A percentile compares a stretch with the other conserved stretches of the same genome.
Conservation (phyloP, 768 basidiomycete genomes). For the Hypsizygus marmoreus region DNA sequence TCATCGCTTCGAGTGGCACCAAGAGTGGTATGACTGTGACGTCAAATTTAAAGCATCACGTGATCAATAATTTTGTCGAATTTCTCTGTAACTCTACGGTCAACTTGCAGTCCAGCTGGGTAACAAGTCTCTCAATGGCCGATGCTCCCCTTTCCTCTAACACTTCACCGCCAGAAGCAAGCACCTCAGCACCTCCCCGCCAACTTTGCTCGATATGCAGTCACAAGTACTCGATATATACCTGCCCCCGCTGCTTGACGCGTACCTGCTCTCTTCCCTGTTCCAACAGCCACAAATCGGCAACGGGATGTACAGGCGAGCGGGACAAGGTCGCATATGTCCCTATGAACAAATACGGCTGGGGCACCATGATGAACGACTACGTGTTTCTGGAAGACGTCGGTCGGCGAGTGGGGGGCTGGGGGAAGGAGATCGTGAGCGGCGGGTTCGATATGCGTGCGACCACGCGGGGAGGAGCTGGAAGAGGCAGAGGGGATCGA, state of each 20-base stretch:
- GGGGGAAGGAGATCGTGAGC: constrained; percentile 69
- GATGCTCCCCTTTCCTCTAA: constrained; percentile 1
- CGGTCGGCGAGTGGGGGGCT: constrained; percentile 70
- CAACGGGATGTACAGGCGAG: constrained; percentile 64
- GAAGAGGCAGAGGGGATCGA: constrained; percentile 27
- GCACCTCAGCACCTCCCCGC: constrained; percentile 20
- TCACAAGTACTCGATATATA: constrained; percentile 58
- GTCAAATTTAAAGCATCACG: no score
- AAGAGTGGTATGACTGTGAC: no score
- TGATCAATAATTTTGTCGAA: no score
- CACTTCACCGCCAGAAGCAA: constrained; percentile 14
- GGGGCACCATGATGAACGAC: constrained; percentile 89
- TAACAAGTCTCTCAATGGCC: constrained; percentile 9
- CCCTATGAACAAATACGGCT: constrained; percentile 81
- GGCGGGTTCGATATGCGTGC: constrained; percentile 52
- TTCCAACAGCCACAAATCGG: constrained; percentile 65
- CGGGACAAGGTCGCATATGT: constrained; percentile 76
- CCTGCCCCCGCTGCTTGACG: constrained; percentile 74
- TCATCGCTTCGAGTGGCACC: no score
- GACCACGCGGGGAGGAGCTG: constrained; percentile 18
- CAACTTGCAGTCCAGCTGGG: neutral
- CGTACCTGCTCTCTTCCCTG: constrained; percentile 76
- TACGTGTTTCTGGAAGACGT: constrained; percentile 86
- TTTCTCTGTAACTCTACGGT: no score
- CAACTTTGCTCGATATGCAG: constrained; percentile 54